These are phyloP conservation scores for Cunninghamia lanceolata DNA, from an alignment of 75 land plant species.

Conservation along the genomic window DNA sequence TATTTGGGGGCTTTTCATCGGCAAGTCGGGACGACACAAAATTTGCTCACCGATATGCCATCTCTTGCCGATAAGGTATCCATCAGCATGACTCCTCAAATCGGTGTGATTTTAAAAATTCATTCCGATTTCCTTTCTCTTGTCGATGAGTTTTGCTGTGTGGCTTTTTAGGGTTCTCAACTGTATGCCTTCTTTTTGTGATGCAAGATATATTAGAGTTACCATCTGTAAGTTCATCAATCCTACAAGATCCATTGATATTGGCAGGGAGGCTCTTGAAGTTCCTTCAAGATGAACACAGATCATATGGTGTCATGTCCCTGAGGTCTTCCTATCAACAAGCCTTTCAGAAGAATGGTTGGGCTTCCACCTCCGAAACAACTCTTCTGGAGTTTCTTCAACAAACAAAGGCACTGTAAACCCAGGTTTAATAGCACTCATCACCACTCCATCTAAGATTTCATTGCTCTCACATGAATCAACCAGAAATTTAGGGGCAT, in stretches of 20 bases:
- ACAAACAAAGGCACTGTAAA: conserved; percentile 68
- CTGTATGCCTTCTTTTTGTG: too few species aligned
- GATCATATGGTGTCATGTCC: conserved; percentile 66
- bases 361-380: conserved; percentile 27
- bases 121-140: too few species aligned
- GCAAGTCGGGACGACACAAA: too few species aligned
- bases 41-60: too few species aligned
- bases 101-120: too few species aligned
- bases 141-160: too few species aligned
- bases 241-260: conserved; percentile 98
- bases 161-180: too few species aligned
- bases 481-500: conserved; percentile 63
- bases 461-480: conserved; percentile 28
- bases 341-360: conserved; percentile 51
- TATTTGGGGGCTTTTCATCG: too few species aligned
- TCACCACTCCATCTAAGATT: conserved; percentile 20
- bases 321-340: conserved; percentile 38
- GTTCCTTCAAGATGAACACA: conserved; percentile 91
- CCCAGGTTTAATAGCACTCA: conserved; percentile 62
- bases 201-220: too few species aligned
- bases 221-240: too few species aligned
- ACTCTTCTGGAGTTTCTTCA: conserved; percentile 60
- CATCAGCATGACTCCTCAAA: too few species aligned
- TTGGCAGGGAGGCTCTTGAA: conserved; percentile 60
- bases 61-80: too few species aligned